Evolutionary conservation across 257 asterid species (phyloP).

Genomic region (Vinca minor): DNA sequence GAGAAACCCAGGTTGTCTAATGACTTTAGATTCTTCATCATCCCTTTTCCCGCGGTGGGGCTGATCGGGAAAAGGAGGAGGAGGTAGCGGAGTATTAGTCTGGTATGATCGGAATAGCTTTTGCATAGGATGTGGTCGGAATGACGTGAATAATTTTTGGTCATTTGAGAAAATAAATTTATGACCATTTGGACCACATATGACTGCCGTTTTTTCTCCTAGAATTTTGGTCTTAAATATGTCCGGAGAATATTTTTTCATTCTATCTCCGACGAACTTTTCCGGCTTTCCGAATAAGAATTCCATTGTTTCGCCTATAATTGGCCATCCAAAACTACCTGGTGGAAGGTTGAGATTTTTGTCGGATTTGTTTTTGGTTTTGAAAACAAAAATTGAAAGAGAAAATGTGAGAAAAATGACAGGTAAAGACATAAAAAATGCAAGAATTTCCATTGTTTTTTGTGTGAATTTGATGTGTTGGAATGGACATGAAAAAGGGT

Average conservation of each 20-base stretch:
- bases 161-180: conserved; percentile 68
- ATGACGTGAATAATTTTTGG: conserved; percentile 40
- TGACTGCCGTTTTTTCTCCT: conserved; percentile 65
- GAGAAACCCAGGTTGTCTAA: conserved; percentile 62
- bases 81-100: conserved; percentile 14
- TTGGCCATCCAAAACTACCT: conserved; percentile 71
- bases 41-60: too few relatives aligned
- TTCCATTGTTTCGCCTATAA: conserved; percentile 46
- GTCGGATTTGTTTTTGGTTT: background rate
- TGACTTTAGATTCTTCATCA: conserved; percentile 23
- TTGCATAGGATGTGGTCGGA: conserved; percentile 60
- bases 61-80: conserved; percentile 7
- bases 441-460: conserved; percentile 1
- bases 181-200: conserved; percentile 65
- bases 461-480: too few relatives aligned
- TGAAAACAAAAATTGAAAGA: background rate
- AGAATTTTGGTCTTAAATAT: conserved; percentile 57
- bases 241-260: conserved; percentile 46
- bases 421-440: background rate
- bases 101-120: conserved; percentile 51
- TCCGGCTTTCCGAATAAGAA: conserved; percentile 56
- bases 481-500: too few relatives aligned
- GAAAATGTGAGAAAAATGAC: background rate
- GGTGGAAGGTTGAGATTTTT: conserved; percentile 37
- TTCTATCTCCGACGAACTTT: conserved; percentile 46